Evolutionary conservation across 1,284 basidiomycete genomes (phyloP).

Genomic region (Phellinidium pouzarii): DNA sequence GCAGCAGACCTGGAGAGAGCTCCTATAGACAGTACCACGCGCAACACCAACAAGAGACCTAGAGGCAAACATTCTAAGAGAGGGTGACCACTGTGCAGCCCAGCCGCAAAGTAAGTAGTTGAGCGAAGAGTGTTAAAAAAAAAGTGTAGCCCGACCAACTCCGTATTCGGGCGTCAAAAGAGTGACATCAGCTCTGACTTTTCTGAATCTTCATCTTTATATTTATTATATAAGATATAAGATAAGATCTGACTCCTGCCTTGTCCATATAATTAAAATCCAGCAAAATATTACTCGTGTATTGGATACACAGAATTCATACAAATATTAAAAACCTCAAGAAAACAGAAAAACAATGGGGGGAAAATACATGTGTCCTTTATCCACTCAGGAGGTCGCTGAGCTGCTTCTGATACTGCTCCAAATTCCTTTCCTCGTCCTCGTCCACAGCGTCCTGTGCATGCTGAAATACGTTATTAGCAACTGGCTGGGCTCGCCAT

Average conservation of each 20-base stretch:
- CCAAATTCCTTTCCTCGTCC: conserved; percentile 78
- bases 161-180: conserved; percentile 3
- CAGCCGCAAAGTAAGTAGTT: background rate
- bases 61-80: conserved; percentile 46
- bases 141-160: conserved; percentile 4
- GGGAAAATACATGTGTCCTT: conserved; percentile 4
- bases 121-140: background rate
- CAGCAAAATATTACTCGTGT: background rate
- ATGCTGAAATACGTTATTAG: conserved; percentile 30
- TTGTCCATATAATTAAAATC: background rate
- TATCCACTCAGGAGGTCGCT: conserved; percentile 76
- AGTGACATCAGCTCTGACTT: conserved; percentile 12
- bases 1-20: conserved; percentile 13
- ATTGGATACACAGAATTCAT: background rate
- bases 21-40: conserved; percentile 36
- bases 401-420: conserved; percentile 80
- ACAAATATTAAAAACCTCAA: background rate
- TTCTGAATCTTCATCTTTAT: background rate
- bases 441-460: conserved; percentile 60
- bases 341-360: background rate
- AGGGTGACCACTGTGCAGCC: conserved; percentile 4
- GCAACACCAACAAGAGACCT: conserved; percentile 49
- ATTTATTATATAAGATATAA: background rate
- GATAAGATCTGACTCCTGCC: too few species aligned
- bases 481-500: background rate